phyloP scores from a whole-genome alignment of 192 early-diverging fungal species.

The Thamnidium elegans region DNA sequence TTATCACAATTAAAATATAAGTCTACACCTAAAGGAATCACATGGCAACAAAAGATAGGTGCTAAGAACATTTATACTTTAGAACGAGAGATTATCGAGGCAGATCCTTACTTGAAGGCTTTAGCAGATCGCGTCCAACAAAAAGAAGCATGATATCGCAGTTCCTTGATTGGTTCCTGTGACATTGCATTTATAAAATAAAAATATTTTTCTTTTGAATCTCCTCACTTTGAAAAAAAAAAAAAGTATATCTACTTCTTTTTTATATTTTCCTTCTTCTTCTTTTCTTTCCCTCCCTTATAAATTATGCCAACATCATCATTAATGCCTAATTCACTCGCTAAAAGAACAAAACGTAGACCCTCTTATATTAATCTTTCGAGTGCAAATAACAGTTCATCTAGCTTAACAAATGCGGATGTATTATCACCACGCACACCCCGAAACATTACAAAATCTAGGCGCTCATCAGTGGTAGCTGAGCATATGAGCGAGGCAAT shows the following conservation, averaged over 20 bases:
- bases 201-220: no score
- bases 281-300: not conserved
- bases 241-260: not conserved
- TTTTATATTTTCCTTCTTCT: conserved; percentile 1
- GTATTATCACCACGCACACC: conserved; percentile 38
- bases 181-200: no score
- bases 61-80: conserved; percentile 21
- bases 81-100: conserved; percentile 24
- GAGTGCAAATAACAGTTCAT: conserved; percentile 7
- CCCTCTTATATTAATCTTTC: conserved; percentile 36
- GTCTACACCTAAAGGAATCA: conserved; percentile 18
- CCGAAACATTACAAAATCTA: conserved; percentile 32
- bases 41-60: conserved; percentile 17
- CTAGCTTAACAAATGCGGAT: not conserved
- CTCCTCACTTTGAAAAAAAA: no score
- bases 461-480: conserved; percentile 25
- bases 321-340: conserved; percentile 2
- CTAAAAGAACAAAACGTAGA: conserved; percentile 20
- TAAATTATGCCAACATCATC: not conserved
- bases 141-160: conserved; percentile 2
- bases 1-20: conserved; percentile 25
- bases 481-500: conserved; percentile 22
- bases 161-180: no score
- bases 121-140: conserved; percentile 19
- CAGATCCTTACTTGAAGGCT: conserved; percentile 30